A percentile compares a stretch with the other conserved stretches of the same genome.
phyloP scores from a whole-genome alignment of 202 grass and related monocot species.

The Panicum hallii region DNA sequence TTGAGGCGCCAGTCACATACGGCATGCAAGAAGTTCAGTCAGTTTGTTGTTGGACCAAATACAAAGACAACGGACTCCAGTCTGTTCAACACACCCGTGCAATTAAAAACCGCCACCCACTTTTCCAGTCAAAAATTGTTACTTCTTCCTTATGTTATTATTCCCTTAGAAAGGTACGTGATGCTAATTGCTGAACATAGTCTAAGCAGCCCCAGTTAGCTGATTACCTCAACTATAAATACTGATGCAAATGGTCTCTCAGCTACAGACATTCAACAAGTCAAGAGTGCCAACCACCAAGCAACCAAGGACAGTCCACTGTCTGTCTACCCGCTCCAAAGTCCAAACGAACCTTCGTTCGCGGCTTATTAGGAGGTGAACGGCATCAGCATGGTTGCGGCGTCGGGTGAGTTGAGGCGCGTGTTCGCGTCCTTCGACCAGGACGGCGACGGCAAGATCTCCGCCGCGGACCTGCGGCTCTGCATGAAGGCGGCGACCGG shows the following conservation, averaged over 20 bases:
- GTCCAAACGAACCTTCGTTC: no score
- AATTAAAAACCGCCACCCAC: constrained; percentile 1
- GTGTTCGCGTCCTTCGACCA: constrained; percentile 18
- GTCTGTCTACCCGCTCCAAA: no score
- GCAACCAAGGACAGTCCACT: background rate
- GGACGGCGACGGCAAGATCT: constrained; percentile 31
- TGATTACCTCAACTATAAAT: constrained; percentile 5
- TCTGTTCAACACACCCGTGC: background rate
- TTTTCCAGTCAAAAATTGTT: background rate
- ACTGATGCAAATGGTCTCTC: no score
- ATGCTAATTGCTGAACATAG: background rate
- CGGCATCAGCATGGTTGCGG: background rate
- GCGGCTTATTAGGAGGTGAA: no score
- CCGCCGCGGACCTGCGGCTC: background rate
- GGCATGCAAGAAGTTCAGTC: background rate
- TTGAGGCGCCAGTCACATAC: background rate
- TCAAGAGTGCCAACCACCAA: background rate
- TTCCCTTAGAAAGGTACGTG: background rate
- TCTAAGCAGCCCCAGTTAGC: background rate
- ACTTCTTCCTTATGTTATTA: background rate
- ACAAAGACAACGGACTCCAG: background rate
- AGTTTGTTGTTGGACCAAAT: background rate
- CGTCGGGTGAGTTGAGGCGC: background rate
- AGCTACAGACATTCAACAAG: background rate
- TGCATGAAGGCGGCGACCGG: constrained; percentile 15